Evolutionary conservation across 768 basidiomycete species (phyloP), one percentile per base, ranked within the genome.

Genomic region (Daedalea quercina): DNA sequence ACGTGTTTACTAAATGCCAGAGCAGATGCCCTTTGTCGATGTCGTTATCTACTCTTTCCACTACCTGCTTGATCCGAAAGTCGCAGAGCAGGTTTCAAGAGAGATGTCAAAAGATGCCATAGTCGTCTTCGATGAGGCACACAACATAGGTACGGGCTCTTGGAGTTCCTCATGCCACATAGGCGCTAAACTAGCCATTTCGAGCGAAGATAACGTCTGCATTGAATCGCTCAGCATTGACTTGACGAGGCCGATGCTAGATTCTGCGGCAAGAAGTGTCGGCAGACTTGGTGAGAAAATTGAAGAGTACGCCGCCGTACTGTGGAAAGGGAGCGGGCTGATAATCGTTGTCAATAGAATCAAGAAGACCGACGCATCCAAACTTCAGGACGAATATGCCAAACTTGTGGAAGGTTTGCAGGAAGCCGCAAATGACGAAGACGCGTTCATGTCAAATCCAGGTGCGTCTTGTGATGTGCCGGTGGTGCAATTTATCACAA

Each of bases 31-130:
- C 0, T 95, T 94, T 68, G 90, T 90, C 34, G 91, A 96, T 66
- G 78, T 98, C 60, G 84, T 99, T 69, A 98, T 99, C 69, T 99
- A 97, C 66, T 99, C 96, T 19, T 99, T 98, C 70, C 96, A 99
- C 68, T 99, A 99, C 67, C 76, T 99, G 26, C 80, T 99, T 26
- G 96, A 99, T 71, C 96, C 96, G 1, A 99, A 99, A 70, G 94
- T 99, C 40, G 96, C 96, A 0, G 96, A 98, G 61, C 94, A 98
- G 71, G 96, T 99, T 13, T 98, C 96, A 1, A 94, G 92, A 64
- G 96, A 99, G 67, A 77, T 99, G 72, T 90, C 89, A 8, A 98
- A 97, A 63, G 96, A 99, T 66, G 87, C 93, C 26, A 99, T 99
- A 50, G 94, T 99, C 35, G 96, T 99, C 1, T 99, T 99, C 63